These are phyloP conservation scores for Gastrodia elata DNA, from an alignment of 106 monocot species.

Conservation along the genomic window DNA sequence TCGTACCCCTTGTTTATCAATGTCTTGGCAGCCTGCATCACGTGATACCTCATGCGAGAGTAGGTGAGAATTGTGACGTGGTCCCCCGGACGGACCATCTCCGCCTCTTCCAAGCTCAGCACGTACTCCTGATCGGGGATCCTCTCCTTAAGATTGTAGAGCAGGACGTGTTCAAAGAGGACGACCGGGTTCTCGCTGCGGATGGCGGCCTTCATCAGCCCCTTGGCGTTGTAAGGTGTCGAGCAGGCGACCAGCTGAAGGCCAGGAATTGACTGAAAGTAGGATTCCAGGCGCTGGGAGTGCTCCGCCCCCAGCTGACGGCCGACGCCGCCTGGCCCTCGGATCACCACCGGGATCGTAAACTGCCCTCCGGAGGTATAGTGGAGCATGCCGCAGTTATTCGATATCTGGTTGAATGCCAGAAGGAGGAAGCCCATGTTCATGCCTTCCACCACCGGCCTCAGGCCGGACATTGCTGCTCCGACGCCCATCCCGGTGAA, in stretches of 20 bases:
- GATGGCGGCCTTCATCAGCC: conserved; percentile 89
- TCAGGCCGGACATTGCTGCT: conserved; percentile 66
- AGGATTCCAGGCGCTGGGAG: conserved; percentile 93
- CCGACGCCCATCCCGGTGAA: conserved; percentile 93
- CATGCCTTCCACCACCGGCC: conserved; percentile 84
- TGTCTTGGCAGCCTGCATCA: conserved; percentile 91
- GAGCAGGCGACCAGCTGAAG: conserved; percentile 94
- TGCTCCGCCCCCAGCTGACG: conserved; percentile 92
- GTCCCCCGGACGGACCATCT: conserved; percentile 91
- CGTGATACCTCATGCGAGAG: conserved; percentile 87
- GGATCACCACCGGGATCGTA: conserved; percentile 82
- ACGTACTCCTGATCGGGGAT: conserved; percentile 87
- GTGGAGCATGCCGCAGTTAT: conserved; percentile 98
- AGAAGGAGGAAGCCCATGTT: conserved; percentile 96
- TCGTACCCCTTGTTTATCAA: conserved; percentile 87
- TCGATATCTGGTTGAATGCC: conserved; percentile 95
- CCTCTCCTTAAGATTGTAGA: conserved; percentile 79
- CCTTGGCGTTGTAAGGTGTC: conserved; percentile 87
- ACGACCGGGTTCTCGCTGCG: conserved; percentile 84
- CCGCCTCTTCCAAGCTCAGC: conserved; percentile 64
- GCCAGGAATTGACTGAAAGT: conserved; percentile 94
- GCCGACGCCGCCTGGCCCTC: conserved; percentile 93
- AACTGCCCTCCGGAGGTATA: conserved; percentile 96
- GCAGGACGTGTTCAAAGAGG: conserved; percentile 74
- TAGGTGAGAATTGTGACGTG: conserved; percentile 91